phyloP scores from a whole-genome alignment of 805 yeast species.

The Hanseniaspora valbyensis region DNA sequence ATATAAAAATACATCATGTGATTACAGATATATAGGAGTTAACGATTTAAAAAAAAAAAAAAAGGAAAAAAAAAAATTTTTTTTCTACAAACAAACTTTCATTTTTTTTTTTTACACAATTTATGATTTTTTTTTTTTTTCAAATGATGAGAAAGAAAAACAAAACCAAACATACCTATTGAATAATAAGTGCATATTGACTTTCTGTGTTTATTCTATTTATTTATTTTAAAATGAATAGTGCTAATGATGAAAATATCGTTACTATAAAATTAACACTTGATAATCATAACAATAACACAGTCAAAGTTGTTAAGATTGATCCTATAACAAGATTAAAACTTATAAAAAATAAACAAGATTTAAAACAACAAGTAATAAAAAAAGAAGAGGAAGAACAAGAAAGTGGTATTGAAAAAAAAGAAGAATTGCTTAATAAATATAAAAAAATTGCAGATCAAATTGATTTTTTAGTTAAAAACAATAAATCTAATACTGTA shows the following conservation, averaged over 20 bases:
- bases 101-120: too few species aligned
- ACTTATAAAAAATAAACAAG: slow-evolving; percentile 2
- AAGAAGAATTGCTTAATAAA: not conserved
- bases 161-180: too few species aligned
- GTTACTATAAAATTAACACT: slow-evolving; percentile 5
- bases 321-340: slow-evolving; percentile 12
- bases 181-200: too few species aligned
- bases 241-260: not conserved
- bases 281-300: not conserved
- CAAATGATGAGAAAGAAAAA: too few species aligned
- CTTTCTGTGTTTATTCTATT: not conserved
- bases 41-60: too few species aligned
- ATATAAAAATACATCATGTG: too few species aligned
- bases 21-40: too few species aligned
- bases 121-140: too few species aligned
- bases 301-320: not conserved
- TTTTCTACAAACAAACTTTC: too few species aligned
- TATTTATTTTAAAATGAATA: not conserved
- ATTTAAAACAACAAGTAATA: not conserved
- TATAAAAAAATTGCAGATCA: slow-evolving; percentile 2
- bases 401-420: not conserved
- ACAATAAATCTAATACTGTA: not conserved
- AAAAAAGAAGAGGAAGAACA: not conserved
- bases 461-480: not conserved
- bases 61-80: too few species aligned